Evolutionary conservation across 2,329 filamentous ascomycete genomes (phyloP), one percentile per base, ranked within the genome.

Genomic region (Kalmusia sp.): DNA sequence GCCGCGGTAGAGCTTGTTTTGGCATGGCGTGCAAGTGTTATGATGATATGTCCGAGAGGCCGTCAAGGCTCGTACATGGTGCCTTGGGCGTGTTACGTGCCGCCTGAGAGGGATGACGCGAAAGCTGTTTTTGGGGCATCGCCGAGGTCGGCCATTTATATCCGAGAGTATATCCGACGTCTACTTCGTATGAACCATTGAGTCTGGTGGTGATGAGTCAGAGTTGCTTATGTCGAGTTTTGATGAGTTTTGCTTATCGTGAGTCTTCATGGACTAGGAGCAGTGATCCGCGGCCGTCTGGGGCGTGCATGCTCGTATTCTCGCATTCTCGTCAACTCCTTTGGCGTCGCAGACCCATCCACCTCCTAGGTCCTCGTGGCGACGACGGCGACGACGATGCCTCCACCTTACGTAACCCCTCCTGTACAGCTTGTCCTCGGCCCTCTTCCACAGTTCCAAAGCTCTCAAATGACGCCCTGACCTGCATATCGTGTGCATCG

Each of bases 81-180:
- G 7, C 8, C 39, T n/a, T 33, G 37, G 21, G 21, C 4, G 19
- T 22, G 4, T 24, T 38, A 38, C 34, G 22, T 43, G 39, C 25
- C 7, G 39, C 31, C 19, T 4, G 24, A 19, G 25, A 19, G 24
- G 24, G 14, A 39, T 39, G 37, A 24, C 37, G 37, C 37, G 37
- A 39, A 19, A 39, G 21, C 37, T 24, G 3, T 9, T n/a, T 7
- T 6, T n/a, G 12, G 19, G 9, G 15, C 12, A 9, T 30, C 14
- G 3, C 24, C 39, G 39, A 41, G 17, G 22, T 30, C 39, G 25
- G 39, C n/a, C 7, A 17, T 15, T 19, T 30, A 30, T 41, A 12
- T 41, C 39, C 39, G 25, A 28, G 39, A 25, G 21, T 43, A 43
- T 30, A 14, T 43, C 39, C 24, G 39, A 43, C 39, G 21, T 15